Conservation (phyloP, 352 stramenopile genomes). For the Pythium vanterpoolii region DNA sequence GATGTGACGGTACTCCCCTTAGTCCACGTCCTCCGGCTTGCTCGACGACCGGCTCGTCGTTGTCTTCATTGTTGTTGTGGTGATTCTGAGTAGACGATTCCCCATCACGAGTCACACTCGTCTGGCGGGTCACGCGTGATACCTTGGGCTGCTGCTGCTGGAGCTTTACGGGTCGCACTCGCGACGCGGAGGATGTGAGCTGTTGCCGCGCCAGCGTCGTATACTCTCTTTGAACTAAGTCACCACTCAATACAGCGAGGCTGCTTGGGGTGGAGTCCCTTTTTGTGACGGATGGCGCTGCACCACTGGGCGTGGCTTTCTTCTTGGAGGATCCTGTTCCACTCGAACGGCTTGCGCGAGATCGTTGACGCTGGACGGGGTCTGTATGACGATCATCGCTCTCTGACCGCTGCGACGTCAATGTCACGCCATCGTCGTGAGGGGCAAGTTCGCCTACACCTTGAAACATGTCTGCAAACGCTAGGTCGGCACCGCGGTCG, state of each 20-base stretch:
- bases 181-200: constrained; percentile 47
- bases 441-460: constrained; percentile 1
- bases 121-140: background rate
- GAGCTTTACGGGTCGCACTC: constrained; percentile 41
- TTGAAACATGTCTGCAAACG: constrained; percentile 11
- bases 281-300: background rate
- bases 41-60: constrained; percentile 23
- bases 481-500: background rate
- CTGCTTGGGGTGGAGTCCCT: background rate
- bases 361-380: background rate
- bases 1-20: background rate
- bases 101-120: background rate
- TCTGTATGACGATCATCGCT: constrained; percentile 4
- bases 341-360: constrained; percentile 2
- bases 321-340: constrained; percentile 1
- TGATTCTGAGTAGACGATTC: background rate
- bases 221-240: constrained; percentile 13
- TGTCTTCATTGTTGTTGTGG: constrained; percentile 21
- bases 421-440: background rate
- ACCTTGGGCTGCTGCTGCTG: background rate
- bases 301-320: background rate
- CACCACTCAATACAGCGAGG: background rate
- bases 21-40: background rate
- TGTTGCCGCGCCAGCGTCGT: constrained; percentile 12
- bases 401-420: constrained; percentile 16